Evolutionary conservation across 2,329 filamentous ascomycete species (phyloP).

Genomic region (Aureobasidium sp.): DNA sequence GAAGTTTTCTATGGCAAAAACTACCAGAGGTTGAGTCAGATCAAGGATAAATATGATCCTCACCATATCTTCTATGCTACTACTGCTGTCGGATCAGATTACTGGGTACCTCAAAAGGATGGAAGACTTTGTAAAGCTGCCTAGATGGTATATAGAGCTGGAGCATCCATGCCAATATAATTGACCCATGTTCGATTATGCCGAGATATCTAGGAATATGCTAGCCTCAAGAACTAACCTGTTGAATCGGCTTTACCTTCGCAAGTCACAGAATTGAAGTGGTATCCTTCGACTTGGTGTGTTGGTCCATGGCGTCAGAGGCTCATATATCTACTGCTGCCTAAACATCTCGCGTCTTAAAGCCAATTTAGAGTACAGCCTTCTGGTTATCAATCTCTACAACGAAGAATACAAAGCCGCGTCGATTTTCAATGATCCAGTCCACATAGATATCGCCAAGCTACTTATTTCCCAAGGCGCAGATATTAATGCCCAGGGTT

Average conservation of each 20-base stretch:
- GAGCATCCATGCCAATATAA: not conserved
- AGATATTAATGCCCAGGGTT: not conserved
- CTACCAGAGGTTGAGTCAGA: conserved; percentile 26
- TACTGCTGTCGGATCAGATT: conserved; percentile 32
- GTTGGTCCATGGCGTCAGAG: not conserved
- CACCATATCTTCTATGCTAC: conserved; percentile 31
- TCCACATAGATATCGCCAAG: not conserved
- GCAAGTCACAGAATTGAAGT: too few relatives aligned
- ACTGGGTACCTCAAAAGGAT: conserved; percentile 21
- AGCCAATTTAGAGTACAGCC: not conserved
- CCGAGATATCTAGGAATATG: too few relatives aligned
- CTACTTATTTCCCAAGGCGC: not conserved
- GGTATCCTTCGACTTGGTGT: too few relatives aligned
- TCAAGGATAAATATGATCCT: conserved; percentile 38
- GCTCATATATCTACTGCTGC: not conserved
- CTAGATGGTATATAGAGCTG: not conserved
- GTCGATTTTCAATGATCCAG: not conserved
- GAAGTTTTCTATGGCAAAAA: conserved; percentile 35
- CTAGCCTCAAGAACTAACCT: too few relatives aligned
- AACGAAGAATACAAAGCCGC: not conserved
- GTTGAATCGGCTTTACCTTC: too few relatives aligned
- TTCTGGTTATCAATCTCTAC: too few relatives aligned
- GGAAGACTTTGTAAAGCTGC: conserved; percentile 17
- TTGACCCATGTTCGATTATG: too few relatives aligned
- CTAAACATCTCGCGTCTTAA: not conserved